Base-by-base conservation (phyloP, 225 moss, liverwort and hornwort species). In the Straminergon stramineum region DNA sequence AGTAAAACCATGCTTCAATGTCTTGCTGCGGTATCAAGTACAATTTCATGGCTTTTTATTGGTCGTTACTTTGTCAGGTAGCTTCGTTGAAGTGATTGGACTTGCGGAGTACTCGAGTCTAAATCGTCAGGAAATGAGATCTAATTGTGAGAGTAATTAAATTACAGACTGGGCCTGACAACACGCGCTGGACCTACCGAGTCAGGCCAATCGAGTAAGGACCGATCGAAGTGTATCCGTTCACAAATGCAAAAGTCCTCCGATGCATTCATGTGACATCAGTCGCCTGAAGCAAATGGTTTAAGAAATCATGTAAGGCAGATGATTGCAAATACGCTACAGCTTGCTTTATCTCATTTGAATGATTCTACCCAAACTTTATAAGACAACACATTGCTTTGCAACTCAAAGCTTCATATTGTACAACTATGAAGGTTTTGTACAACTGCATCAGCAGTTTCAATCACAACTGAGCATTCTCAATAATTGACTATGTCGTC, bases 401-500 rank as follows among this genome's bases (percentile, higher is more conserved):
- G 91, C 82, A 89, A 85, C 82, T 73, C 87, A 85, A 91, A 79
- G 89, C 85, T 90, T 86, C 79, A 73, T 93, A 91, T 75, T 68
- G 93, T 93, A 91, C 91, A 93, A 79, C 37, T 88, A 66, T 15
- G 79, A 91, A 83, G 77, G 66, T 91, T 90, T 90, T 88, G 85
- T 90, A 90, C 83, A 86, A 80, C 78, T 86, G 65, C 86, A 63
- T 64, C 88, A 86, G 79, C 88, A 84, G 68, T 84, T 87, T 89
- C 89, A 87, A 70, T 63, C 81, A 77, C 65, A 89, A 81, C 84
- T 84, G 75, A 85, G 73, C 85, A 53, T 85, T 74, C 90, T 93
- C 88, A 93, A 81, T 92, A 95, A 80, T 93, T 93, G 85, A 93
- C 94, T 68, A 93, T 91, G 87, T 93, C 94, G 67, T 91, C 93